Conservation (phyloP, 139 green algal genomes). For the Chlamydomonas applanata region DNA sequence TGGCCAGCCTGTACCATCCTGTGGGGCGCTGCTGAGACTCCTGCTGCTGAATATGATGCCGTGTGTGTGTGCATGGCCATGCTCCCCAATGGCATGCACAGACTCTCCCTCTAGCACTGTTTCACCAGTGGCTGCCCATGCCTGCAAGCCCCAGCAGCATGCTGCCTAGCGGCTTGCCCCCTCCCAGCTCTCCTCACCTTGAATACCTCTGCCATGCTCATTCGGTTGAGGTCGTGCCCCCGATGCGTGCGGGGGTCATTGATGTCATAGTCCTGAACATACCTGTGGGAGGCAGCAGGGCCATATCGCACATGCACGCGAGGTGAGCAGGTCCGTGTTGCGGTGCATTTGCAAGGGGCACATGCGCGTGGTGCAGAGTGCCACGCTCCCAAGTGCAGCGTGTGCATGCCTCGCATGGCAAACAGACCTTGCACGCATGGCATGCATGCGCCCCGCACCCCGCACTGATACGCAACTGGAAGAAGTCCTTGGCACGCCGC, state of each 20-base stretch:
- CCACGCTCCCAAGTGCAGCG: not conserved
- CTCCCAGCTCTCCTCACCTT: slow-evolving; percentile 11
- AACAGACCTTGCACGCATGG: too few relatives aligned
- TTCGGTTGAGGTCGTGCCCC: slow-evolving; percentile 78
- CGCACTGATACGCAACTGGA: slow-evolving; percentile 63
- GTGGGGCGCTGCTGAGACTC: too few relatives aligned
- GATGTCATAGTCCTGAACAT: slow-evolving; percentile 90
- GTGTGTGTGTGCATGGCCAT: too few relatives aligned
- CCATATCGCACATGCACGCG: not conserved
- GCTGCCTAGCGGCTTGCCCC: too few relatives aligned
- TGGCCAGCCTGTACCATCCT: too few relatives aligned
- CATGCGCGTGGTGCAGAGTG: not conserved
- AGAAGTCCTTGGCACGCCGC: slow-evolving; percentile 88
- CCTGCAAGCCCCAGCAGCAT: too few relatives aligned
- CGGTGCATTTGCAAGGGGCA: too few relatives aligned
- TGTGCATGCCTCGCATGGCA: too few relatives aligned
- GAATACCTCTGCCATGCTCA: slow-evolving; percentile 90
- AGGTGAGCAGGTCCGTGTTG: not conserved
- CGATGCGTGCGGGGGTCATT: slow-evolving; percentile 80
- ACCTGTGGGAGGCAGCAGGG: slow-evolving; percentile 49
- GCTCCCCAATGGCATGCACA: too few relatives aligned
- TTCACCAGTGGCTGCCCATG: too few relatives aligned
- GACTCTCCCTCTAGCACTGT: too few relatives aligned
- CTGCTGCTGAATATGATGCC: too few relatives aligned
- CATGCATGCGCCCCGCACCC: not conserved